Evolutionary conservation across 805 yeast genomes (phyloP), one percentile per base, ranked within the genome.

Genomic region (Candida quercuum): DNA sequence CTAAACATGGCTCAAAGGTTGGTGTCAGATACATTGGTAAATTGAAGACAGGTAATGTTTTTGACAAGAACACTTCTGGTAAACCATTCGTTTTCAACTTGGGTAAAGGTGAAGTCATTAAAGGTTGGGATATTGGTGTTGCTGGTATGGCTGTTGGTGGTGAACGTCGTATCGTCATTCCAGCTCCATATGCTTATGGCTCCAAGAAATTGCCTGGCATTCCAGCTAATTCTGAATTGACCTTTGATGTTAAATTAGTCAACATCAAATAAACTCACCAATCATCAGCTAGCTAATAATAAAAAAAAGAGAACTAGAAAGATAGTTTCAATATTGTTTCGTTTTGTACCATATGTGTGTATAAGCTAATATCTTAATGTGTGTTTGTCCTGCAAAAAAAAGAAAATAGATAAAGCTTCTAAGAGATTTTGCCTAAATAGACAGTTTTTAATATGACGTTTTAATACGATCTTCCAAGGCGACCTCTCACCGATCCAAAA

Each of bases 131-230:
- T 62, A 76, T 91, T 57, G 99, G 99, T 74, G 93, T 93, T 55
- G 88, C 91, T 42, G 98, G 98, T 62, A 89, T 93, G 97, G 80
- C 95, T 40, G 95, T 86, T 60, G 96, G 96, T 58, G 98, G 98
- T 60, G 99, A 93, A 76, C 89, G 99, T 76, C 81, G 98, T 72
- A 87, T 93, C 51, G 76, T 87, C 44, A 87, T 93, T 51, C 99
- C 99, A 54, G 82, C 99, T 38, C 78, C 89, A 57, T 85, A 86
- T 80, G 99, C 96, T 40, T 93, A 93, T 69, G 99, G 99, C 49
- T 83, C 83, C 57, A 82, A 85, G 70, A 78, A 85, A 48, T 74
- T 93, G 48, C 99, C 99, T 52, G 99, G 98, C 46, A 86, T 93
- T 54, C 99, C 99, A 57, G 86, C 96, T 56, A 93, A 93, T 81